Evolutionary conservation across 2,329 filamentous ascomycete genomes (phyloP).

Genomic region (Scedosporium boydii): DNA sequence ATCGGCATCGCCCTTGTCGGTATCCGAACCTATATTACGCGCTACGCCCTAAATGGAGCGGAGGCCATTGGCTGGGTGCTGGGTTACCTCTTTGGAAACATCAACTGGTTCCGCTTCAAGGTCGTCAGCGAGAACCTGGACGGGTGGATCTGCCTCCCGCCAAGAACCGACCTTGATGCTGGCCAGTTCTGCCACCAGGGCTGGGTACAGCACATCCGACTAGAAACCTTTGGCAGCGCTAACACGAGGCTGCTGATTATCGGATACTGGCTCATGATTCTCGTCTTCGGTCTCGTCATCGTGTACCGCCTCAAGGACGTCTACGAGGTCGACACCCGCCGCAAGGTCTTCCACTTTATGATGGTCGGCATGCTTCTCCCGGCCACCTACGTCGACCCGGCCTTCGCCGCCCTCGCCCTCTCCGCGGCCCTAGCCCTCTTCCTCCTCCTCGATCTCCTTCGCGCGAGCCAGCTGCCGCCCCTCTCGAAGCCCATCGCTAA

Average conservation of each 20-base stretch:
- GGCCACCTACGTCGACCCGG: conserved; percentile 75
- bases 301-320: conserved; percentile 66
- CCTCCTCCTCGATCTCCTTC: conserved; percentile 76
- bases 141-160: conserved; percentile 65
- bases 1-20: conserved; percentile 57
- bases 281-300: conserved; percentile 60
- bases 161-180: conserved; percentile 18
- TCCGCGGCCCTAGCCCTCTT: conserved; percentile 73
- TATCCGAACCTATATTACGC: conserved; percentile 60
- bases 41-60: conserved; percentile 55
- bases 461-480: conserved; percentile 85
- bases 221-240: conserved; percentile 57
- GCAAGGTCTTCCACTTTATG: conserved; percentile 97
- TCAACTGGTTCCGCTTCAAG: conserved; percentile 61
- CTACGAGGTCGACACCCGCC: conserved; percentile 87
- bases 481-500: conserved; percentile 75
- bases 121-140: conserved; percentile 60
- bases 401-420: conserved; percentile 74
- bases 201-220: conserved; percentile 57
- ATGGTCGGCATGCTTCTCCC: conserved; percentile 96
- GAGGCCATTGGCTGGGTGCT: conserved; percentile 92
- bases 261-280: conserved; percentile 62
- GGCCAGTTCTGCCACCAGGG: conserved; percentile 38
- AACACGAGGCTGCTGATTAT: conserved; percentile 72
- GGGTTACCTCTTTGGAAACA: conserved; percentile 77